phyloP scores from a whole-genome alignment of 148 eudicot species.

The Rhododendron griersonianum region DNA sequence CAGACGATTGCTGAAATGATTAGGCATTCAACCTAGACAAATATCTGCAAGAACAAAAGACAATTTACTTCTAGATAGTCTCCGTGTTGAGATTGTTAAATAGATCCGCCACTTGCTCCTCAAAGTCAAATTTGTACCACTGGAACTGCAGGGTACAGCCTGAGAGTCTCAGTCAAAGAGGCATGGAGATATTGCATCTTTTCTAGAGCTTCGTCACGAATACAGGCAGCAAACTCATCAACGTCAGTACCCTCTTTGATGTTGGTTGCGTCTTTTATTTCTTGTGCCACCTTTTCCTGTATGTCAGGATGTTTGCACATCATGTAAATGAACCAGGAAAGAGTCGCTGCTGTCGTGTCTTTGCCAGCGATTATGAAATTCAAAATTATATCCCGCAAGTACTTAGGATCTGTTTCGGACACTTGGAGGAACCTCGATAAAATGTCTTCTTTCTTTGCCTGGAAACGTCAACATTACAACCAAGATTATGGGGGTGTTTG shows the following conservation, averaged over 20 bases:
- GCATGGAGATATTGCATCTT: constrained; percentile 83
- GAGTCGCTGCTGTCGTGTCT: constrained; percentile 72
- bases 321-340: constrained; percentile 75
- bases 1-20: not conserved
- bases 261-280: constrained; percentile 32
- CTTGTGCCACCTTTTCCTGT: constrained; percentile 58
- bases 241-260: not conserved
- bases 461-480: constrained; percentile 5
- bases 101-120: not conserved
- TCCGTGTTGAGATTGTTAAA: not conserved
- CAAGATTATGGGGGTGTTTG: not conserved
- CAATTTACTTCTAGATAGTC: not conserved
- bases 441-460: constrained; percentile 58
- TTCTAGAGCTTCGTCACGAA: constrained; percentile 61
- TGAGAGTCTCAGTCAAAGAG: constrained; percentile 66
- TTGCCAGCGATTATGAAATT: constrained; percentile 84
- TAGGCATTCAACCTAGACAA: not conserved
- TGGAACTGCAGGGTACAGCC: constrained; percentile 82
- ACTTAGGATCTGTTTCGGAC: constrained; percentile 43
- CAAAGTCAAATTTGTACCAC: constrained; percentile 34
- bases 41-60: not conserved
- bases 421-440: constrained; percentile 57
- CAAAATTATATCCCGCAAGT: constrained; percentile 65
- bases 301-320: constrained; percentile 56
- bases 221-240: constrained; percentile 31